Conservation (phyloP, 2,329 filamentous ascomycete species). For the Fusarium siculi region DNA sequence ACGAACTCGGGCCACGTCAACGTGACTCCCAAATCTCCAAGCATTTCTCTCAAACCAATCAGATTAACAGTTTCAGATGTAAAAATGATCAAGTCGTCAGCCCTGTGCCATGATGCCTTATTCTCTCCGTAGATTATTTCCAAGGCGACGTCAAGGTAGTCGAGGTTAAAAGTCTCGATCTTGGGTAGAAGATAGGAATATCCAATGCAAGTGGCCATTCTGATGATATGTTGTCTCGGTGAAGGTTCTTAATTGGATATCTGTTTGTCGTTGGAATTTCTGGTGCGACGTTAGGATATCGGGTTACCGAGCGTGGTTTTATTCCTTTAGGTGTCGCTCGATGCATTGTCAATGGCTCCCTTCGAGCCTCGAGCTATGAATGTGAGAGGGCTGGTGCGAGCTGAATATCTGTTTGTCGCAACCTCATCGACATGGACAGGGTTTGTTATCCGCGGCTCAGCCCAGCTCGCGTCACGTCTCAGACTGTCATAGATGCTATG, state of each 20-base stretch:
- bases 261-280: too few species aligned
- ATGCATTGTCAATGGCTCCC: neutral
- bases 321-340: neutral
- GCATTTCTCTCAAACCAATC: neutral
- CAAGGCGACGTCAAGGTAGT: neutral
- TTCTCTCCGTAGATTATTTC: neutral
- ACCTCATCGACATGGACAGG: neutral
- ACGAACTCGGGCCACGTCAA: too few species aligned
- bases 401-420: neutral
- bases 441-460: neutral
- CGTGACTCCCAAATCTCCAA: rapidly evolving
- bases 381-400: neutral
- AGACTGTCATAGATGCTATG: neutral
- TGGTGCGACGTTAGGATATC: too few species aligned
- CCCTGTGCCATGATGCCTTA: rapidly evolving
- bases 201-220: neutral
- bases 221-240: too few species aligned
- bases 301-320: neutral
- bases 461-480: neutral
- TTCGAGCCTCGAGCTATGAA: neutral
- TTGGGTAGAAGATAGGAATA: neutral
- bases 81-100: rapidly evolving
- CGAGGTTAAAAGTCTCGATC: neutral
- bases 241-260: too few species aligned
- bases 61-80: rapidly evolving